A percentile compares a stretch with the other conserved stretches of the same genome.
These are phyloP conservation scores for Fomitopsis pinicola DNA, from an alignment of 1,284 basidiomycete species.

Conservation along the genomic window DNA sequence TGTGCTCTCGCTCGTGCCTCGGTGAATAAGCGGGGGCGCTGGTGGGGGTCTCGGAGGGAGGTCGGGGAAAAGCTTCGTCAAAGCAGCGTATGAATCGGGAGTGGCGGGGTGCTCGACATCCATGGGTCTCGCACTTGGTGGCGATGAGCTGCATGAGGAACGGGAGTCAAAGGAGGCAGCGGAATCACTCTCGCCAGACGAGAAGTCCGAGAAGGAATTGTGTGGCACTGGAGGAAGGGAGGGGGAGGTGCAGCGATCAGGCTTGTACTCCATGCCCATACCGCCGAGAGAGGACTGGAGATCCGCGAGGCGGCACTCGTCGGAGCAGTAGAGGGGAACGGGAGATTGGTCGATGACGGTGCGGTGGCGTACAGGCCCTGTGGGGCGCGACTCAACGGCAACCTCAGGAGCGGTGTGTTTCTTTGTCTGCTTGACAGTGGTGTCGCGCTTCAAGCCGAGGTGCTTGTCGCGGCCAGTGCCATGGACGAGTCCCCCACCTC, in stretches of 20 bases:
- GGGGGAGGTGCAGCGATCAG: constrained; percentile 35
- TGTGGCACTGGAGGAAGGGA: constrained; percentile 36
- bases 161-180: constrained; percentile 38
- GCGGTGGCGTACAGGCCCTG: constrained; percentile 40
- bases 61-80: constrained; percentile 46
- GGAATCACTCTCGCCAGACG: constrained; percentile 37
- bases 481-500: constrained; percentile 49
- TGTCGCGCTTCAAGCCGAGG: constrained; percentile 45
- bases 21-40: constrained; percentile 33
- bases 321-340: constrained; percentile 75
- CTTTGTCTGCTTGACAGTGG: constrained; percentile 29
- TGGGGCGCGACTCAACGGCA: constrained; percentile 4
- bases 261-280: constrained; percentile 43
- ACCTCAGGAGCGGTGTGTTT: constrained; percentile 17
- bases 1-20: constrained; percentile 28
- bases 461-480: constrained; percentile 57
- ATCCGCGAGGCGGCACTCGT: constrained; percentile 63
- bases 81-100: constrained; percentile 37
- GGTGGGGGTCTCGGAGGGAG: constrained; percentile 49
- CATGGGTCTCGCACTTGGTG: constrained; percentile 20
- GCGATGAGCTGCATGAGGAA: constrained; percentile 23
- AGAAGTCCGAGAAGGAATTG: constrained; percentile 31
- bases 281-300: constrained; percentile 37
- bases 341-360: constrained; percentile 73
- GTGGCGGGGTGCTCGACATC: constrained; percentile 28